Conservation (phyloP, 2,329 filamentous ascomycete genomes). For the Aspergillus luchuensis region DNA sequence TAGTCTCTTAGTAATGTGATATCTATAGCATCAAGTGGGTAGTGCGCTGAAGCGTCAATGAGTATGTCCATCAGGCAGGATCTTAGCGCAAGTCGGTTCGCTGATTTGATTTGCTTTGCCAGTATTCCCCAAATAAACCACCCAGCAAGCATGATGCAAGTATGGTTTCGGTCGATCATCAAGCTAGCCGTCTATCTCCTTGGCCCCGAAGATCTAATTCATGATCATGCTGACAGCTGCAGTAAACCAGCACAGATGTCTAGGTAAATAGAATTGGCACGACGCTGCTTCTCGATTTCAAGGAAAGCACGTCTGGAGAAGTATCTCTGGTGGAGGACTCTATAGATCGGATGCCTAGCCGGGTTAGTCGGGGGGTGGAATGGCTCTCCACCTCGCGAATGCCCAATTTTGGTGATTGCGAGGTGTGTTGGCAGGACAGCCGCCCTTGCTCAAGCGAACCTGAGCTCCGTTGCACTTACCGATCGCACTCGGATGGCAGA, state of each 20-base stretch:
- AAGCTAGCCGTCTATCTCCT: not conserved
- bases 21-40: not conserved
- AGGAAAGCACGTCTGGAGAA: not conserved
- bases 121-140: not conserved
- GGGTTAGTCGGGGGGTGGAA: not conserved
- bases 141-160: no score
- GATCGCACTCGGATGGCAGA: not conserved
- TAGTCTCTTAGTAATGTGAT: not conserved
- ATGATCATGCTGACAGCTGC: not conserved
- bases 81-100: not conserved
- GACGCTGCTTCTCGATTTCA: not conserved
- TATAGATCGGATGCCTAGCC: not conserved
- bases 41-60: not conserved
- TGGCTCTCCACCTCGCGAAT: not conserved
- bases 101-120: not conserved
- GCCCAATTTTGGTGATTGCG: not conserved
- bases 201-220: not conserved
- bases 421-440: slow-evolving; percentile 8
- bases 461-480: not conserved
- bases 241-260: not conserved
- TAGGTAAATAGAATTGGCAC: not conserved
- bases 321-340: not conserved
- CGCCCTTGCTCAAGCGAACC: not conserved
- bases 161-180: not conserved
- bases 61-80: not conserved